phyloP scores from a whole-genome alignment of 2,329 filamentous ascomycete species.

The Epichloe uncinata region DNA sequence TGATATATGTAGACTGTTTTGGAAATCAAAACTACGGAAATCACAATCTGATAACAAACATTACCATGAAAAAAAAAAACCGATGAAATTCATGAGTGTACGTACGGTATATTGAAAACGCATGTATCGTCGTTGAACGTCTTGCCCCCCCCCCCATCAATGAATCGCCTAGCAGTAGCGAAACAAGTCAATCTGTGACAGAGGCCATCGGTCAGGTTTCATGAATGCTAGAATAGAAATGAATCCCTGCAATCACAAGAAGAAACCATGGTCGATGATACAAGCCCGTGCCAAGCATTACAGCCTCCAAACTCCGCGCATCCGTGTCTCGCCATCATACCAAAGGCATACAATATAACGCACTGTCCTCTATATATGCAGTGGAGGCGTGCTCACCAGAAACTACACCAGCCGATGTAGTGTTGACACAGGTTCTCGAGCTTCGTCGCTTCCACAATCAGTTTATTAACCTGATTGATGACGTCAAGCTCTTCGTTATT shows the following conservation, averaged over 20 bases:
- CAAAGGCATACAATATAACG: neutral
- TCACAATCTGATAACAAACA: no score
- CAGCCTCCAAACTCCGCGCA: constrained; percentile 1
- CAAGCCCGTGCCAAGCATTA: neutral
- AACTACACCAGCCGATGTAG: constrained; percentile 98
- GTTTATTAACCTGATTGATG: constrained; percentile 80
- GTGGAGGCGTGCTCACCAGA: constrained; percentile 51
- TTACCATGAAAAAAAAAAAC: neutral
- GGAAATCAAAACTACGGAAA: no score
- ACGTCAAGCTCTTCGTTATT: constrained; percentile 71
- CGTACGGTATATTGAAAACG: neutral
- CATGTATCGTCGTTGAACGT: neutral
- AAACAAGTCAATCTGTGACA: neutral
- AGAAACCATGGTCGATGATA: neutral
- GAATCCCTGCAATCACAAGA: neutral
- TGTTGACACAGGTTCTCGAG: constrained; percentile 97
- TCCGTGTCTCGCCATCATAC: neutral
- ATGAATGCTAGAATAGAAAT: neutral
- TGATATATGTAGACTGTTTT: neutral
- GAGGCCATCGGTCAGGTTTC: constrained; percentile 1
- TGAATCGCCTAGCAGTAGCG: neutral
- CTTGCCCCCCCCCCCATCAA: neutral
- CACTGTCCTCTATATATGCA: neutral
- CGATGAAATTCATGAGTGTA: neutral
- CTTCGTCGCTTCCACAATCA: constrained; percentile 91